Evolutionary conservation across 129 eudicot genomes (phyloP), one percentile per base, ranked within the genome.

Genomic region (Flaveria brownii): DNA sequence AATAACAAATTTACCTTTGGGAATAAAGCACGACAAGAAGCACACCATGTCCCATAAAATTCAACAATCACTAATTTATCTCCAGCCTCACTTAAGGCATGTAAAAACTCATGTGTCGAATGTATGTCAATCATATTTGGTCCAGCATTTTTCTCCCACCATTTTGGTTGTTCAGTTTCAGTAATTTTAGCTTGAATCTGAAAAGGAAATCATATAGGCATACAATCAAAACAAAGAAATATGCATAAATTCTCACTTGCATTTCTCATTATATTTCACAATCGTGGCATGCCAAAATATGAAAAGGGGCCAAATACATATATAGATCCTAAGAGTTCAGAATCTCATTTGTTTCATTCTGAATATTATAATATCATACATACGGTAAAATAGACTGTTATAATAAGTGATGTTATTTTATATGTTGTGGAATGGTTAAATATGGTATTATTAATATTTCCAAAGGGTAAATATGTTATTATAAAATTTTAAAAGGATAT

Each of bases 81-180:
- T 75, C 99, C 99, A 51, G 99, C 99, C 80, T 89, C 84, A 79
- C 96, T 84, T 68, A 91, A 82, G 46, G 93, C 92, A 17, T 71
- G 77, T 62, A 94, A 80, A 73, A 94, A 94, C 13, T 94, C 99
- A 73, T 94, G 20, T 62, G 68, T 62, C 7, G 68, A 62, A 62
- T 62, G 68, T 5, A 62, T 62, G 20, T 62, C 68, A 62, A 62
- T 14, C 68, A 62, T 62, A 30, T 62, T 94, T 33, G 99, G 99
- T 70, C 96, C 99, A 2, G 91, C 92, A 56, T 79, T 91, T 84
- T 67, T 91, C 82, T 94, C 97, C 99, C 97, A 94, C 99, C 99
- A 94, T 76, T 94, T 94, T 70, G 99, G 99, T 72, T 81, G 93
- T 67, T 94, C 92, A 25, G 93, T 88, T 86, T 91, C 93, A 16